Evolutionary conservation across 371 early-diverging fungal genomes (phyloP), one percentile per base, ranked within the genome.

Genomic region (Rhizopus delemar): DNA sequence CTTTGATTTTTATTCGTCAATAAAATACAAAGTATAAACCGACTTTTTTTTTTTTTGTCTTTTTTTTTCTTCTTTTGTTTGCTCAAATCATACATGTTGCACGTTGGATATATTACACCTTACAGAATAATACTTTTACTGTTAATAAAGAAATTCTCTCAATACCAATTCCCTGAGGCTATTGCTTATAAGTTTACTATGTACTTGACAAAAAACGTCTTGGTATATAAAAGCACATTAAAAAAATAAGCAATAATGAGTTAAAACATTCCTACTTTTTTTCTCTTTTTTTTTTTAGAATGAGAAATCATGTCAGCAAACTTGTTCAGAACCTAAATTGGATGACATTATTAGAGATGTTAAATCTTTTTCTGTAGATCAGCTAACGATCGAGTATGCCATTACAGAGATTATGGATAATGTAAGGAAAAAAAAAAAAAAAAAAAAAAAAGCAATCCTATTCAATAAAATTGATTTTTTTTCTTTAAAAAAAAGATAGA

Each of bases 81-180:
- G 43, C 35, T 34, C 35, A 22, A 22, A 2, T 22, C 28, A 4
- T 29, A 55, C 15, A 65, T 65, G 65, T 50, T 59, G 15, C 46
- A 60, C 28, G 41, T 65, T 35, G 65, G 65, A 5, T 65, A 56
- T 34, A 41, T 41, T 38, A 65, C 65, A 56, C 65, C 65, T 15
- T 60, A 56, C 39, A 50, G 60, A 56, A 41, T 65, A 9, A 29
- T 35, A 8, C 43, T 65, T 1, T 22, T 65, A 28, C 9, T 60
- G 5, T 41, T 65, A 38, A 60, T 57, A 29, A 46, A 48, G 12
- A 51, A 46, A 35, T 56, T 65, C 13, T 65, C 60, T 35, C 41
- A 38, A 13, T 60, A 41, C 34, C 41, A 52, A 5, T 56, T 45
- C 33, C 41, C 60, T 38, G 52, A 56, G 4, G 34, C 41, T 8